phyloP scores from a whole-genome alignment of 768 basidiomycete species.

The Amanita phalloides region DNA sequence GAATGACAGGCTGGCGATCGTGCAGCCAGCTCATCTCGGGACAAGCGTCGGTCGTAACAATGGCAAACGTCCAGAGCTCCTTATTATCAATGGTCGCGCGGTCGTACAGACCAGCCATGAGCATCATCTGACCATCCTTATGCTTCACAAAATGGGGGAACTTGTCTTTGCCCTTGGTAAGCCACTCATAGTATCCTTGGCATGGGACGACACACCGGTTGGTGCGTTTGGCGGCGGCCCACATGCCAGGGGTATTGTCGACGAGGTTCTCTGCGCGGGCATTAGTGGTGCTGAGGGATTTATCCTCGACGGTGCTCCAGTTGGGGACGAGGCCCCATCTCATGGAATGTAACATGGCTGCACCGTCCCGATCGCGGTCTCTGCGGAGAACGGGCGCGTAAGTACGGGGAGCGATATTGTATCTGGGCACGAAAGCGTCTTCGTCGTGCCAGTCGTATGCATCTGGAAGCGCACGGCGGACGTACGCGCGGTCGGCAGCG shows the following conservation, averaged over 20 bases:
- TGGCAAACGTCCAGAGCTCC: constrained; percentile 72
- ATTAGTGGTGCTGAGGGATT: constrained; percentile 76
- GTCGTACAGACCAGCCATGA: constrained; percentile 87
- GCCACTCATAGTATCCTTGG: constrained; percentile 87
- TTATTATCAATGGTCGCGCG: constrained; percentile 50
- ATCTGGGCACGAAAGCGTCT: constrained; percentile 46
- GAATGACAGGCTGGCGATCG: constrained; percentile 79
- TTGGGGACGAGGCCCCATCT: constrained; percentile 86
- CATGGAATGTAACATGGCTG: constrained; percentile 59
- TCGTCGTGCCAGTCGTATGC: constrained; percentile 42
- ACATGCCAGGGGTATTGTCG: constrained; percentile 63
- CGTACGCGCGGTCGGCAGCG: constrained; percentile 23
- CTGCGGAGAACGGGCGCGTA: constrained; percentile 66
- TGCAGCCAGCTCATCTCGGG: constrained; percentile 79
- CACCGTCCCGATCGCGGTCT: not conserved
- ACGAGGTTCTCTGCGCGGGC: constrained; percentile 77
- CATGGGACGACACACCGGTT: constrained; percentile 82
- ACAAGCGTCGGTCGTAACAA: constrained; percentile 76
- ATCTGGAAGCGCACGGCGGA: constrained; percentile 35
- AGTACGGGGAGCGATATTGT: constrained; percentile 79
- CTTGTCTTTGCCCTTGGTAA: constrained; percentile 70
- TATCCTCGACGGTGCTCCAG: constrained; percentile 70
- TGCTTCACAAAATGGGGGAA: constrained; percentile 75
- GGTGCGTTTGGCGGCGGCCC: constrained; percentile 71
- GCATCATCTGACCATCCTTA: constrained; percentile 53